Evolutionary conservation across 495 filamentous ascomycete species (phyloP), one percentile per base, ranked within the genome.

Genomic region (Tuber brumale): DNA sequence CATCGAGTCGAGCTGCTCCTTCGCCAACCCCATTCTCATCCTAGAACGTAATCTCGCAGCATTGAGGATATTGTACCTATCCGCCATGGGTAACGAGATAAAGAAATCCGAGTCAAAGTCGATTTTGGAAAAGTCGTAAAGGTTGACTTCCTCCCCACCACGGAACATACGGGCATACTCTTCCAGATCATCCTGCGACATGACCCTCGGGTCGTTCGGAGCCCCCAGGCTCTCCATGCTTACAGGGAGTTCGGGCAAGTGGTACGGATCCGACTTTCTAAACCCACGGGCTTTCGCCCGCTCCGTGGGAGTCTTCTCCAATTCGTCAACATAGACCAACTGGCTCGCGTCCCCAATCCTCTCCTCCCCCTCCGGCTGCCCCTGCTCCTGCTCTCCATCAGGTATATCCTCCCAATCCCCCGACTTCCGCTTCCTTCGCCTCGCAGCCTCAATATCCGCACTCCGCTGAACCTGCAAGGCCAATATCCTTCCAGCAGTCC

Each of bases 101-200:
- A 99, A 99, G 84, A 99, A 98, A 23, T 92, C 88, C 73, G 93
- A 91, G 79, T 97, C 92, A 79, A 97, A 99, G 84, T 99, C 96
- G 75, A 99, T 99, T 84, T 98, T 98, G 75, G 92, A 94, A 79
- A 97, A 98, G 83, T 99, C 95, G 82, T 97, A 97, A n/a, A 97
- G 86, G 81, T 96, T 97, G 84, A 99, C 92, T 85, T 97, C 94
- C 84, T 97, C 95, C 48, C 95, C 95, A 75, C 89, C 90, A 78
- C 97, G 89, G 78, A 97, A 98, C 80, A 97, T 94, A 74, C 90
- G 86, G 3, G 95, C 94, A 83, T 98, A 99, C 73, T 95, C 91
- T 84, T 97, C 92, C 73, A 99, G 84, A 79, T 99, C 95, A 77
- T 95, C 94, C 19, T 93, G 88, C 51, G 91, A 93, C 95, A 99